These are phyloP conservation scores for Ganoderma resinaceum DNA, from an alignment of 1,284 basidiomycete genomes.

Conservation along the genomic window DNA sequence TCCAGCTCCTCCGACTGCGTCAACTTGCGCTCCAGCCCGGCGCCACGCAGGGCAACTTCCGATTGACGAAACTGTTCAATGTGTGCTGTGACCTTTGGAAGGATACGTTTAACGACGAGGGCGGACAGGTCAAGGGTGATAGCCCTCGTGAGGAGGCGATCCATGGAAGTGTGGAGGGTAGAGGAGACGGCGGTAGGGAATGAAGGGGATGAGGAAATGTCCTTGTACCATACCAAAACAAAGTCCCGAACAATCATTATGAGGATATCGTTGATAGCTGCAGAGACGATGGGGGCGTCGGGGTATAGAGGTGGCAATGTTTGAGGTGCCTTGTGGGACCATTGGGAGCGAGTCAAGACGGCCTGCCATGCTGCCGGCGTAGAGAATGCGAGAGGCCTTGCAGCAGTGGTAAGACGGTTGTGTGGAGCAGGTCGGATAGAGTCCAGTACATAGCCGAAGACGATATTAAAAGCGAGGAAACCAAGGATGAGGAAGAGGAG, in stretches of 20 bases:
- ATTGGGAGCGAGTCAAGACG: constrained; percentile 81
- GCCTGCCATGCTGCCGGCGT: constrained; percentile 93
- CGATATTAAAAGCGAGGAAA: constrained; percentile 60
- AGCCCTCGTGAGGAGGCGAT: constrained; percentile 62
- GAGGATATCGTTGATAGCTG: constrained; percentile 78
- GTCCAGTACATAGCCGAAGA: constrained; percentile 66
- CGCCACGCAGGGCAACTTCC: constrained; percentile 83
- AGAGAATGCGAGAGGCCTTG: constrained; percentile 81
- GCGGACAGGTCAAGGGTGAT: constrained; percentile 76
- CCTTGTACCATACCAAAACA: constrained; percentile 85
- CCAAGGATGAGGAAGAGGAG: constrained; percentile 55
- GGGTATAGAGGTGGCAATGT: constrained; percentile 68
- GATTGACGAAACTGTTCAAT: constrained; percentile 92
- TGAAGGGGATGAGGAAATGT: constrained; percentile 83
- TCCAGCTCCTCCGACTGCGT: constrained; percentile 90
- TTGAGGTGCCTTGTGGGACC: constrained; percentile 76
- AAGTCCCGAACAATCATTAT: constrained; percentile 85
- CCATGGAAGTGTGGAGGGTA: constrained; percentile 73
- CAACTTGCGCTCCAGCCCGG: constrained; percentile 75
- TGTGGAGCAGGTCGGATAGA: constrained; percentile 41
- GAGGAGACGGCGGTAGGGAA: constrained; percentile 88
- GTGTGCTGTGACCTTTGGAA: constrained; percentile 89
- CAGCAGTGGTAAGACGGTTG: constrained; percentile 55
- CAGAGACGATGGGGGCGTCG: constrained; percentile 67
- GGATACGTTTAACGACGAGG: constrained; percentile 81